phyloP scores from a whole-genome alignment of 768 basidiomycete genomes.

The Lactarius hengduanensis region DNA sequence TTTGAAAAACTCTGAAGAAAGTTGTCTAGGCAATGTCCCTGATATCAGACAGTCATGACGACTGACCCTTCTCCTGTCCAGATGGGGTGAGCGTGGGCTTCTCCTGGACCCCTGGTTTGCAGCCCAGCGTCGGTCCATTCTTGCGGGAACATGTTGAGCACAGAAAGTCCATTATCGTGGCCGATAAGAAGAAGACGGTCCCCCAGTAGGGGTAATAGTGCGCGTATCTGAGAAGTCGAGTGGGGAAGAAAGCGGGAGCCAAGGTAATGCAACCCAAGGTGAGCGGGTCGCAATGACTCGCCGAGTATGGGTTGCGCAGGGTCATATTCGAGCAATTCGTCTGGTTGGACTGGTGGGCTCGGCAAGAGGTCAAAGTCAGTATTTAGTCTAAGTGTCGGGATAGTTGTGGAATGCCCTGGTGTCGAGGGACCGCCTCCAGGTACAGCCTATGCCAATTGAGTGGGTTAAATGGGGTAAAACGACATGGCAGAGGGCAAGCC shows the following conservation, averaged over 20 bases:
- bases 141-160: slow-evolving; percentile 78
- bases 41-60: background rate
- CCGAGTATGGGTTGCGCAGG: slow-evolving; percentile 43
- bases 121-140: slow-evolving; percentile 52
- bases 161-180: slow-evolving; percentile 76
- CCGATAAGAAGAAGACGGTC: slow-evolving; percentile 73
- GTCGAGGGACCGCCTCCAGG: slow-evolving; percentile 19
- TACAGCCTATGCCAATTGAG: background rate
- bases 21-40: background rate
- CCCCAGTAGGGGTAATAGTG: slow-evolving; percentile 65
- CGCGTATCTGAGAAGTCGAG: slow-evolving; percentile 68
- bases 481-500: slow-evolving; percentile 6
- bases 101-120: slow-evolving; percentile 58
- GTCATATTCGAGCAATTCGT: slow-evolving; percentile 20
- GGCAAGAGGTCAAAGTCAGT: slow-evolving; percentile 31
- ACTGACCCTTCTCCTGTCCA: slow-evolving; percentile 79
- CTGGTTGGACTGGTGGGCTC: slow-evolving; percentile 25
- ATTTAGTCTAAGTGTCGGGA: slow-evolving; percentile 30
- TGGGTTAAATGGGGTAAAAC: slow-evolving; percentile 5
- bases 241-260: slow-evolving; percentile 87
- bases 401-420: slow-evolving; percentile 3
- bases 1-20: slow-evolving; percentile 63
- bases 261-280: slow-evolving; percentile 70
- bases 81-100: slow-evolving; percentile 63
- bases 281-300: slow-evolving; percentile 57